A percentile compares a stretch with the other conserved stretches of the same genome.
Conservation (phyloP, 176 grass and related monocot genomes). For the Carex scoparia region DNA sequence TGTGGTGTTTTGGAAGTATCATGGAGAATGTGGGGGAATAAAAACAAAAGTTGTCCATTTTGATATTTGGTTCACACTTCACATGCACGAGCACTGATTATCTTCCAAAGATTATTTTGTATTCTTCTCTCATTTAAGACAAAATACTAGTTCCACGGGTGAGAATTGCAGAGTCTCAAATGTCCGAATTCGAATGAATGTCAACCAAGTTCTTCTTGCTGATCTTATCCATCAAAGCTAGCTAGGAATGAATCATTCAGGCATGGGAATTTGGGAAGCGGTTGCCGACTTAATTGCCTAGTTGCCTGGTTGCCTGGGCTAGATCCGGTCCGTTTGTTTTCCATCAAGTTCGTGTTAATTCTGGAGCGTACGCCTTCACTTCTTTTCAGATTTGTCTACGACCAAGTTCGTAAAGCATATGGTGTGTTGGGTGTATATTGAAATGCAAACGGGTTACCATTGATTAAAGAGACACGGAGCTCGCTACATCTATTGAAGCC, state of each 20-base stretch:
- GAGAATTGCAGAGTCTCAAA: background rate
- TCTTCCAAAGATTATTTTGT: background rate
- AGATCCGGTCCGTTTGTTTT: too few species aligned
- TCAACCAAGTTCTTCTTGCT: too few species aligned
- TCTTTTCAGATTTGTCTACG: background rate
- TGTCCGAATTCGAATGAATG: background rate
- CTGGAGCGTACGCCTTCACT: too few species aligned
- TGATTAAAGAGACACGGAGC: too few species aligned
- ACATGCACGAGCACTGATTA: background rate
- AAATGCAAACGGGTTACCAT: too few species aligned
- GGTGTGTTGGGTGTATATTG: background rate
- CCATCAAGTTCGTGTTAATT: too few species aligned
- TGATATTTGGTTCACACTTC: constrained; percentile 10
- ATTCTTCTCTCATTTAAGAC: background rate
- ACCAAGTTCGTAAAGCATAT: background rate
- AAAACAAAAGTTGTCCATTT: background rate
- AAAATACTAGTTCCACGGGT: background rate
- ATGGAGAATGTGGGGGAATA: background rate
- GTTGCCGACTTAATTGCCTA: background rate
- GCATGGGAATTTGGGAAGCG: background rate
- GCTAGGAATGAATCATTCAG: background rate
- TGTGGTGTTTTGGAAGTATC: background rate
- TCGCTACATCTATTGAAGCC: background rate
- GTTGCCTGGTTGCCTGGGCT: too few species aligned
- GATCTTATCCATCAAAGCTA: background rate